A percentile compares a stretch with the other conserved stretches of the same genome.
phyloP scores from a whole-genome alignment of 176 grass and related monocot species.

The Miscanthus lutarioriparius region DNA sequence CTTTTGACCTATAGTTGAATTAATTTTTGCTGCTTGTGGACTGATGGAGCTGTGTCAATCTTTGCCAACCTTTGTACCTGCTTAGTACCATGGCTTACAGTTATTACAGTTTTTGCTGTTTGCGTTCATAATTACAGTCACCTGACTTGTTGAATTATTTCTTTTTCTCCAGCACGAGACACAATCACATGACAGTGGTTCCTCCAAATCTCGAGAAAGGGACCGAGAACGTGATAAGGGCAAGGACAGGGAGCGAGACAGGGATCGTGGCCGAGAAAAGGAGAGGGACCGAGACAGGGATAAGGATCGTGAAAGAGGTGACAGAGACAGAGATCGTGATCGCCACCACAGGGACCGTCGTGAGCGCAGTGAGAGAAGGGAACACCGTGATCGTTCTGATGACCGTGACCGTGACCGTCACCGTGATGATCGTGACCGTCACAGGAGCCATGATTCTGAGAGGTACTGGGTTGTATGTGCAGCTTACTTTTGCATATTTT shows the following conservation, averaged over 20 bases:
- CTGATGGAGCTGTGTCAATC: not conserved
- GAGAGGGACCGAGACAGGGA: slow-evolving; percentile 55
- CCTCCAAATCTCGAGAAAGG: slow-evolving; percentile 80
- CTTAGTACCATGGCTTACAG: not conserved
- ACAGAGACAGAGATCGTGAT: slow-evolving; percentile 51
- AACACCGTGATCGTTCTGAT: slow-evolving; percentile 57
- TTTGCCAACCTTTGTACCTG: not conserved
- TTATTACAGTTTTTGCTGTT: not conserved
- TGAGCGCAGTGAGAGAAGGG: slow-evolving; percentile 67
- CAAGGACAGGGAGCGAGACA: slow-evolving; percentile 57
- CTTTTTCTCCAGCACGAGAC: slow-evolving; percentile 40
- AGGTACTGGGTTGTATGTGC: slow-evolving; percentile 32
- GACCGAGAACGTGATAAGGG: slow-evolving; percentile 59
- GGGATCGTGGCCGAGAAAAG: slow-evolving; percentile 51
- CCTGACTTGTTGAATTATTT: not conserved
- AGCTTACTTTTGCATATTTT: not conserved
- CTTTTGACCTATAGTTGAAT: not conserved
- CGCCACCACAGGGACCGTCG: slow-evolving; percentile 76
- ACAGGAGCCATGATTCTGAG: slow-evolving; percentile 52
- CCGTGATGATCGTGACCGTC: slow-evolving; percentile 53
- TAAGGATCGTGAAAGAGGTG: slow-evolving; percentile 44
- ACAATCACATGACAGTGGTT: slow-evolving; percentile 54
- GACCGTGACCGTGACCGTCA: slow-evolving; percentile 65
- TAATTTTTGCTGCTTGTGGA: not conserved
- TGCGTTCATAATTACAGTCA: not conserved